Percentiles rank a stretch among this genome's conserved stretches.
Conservation (phyloP, 768 basidiomycete genomes). For the Mycena vulgaris region DNA sequence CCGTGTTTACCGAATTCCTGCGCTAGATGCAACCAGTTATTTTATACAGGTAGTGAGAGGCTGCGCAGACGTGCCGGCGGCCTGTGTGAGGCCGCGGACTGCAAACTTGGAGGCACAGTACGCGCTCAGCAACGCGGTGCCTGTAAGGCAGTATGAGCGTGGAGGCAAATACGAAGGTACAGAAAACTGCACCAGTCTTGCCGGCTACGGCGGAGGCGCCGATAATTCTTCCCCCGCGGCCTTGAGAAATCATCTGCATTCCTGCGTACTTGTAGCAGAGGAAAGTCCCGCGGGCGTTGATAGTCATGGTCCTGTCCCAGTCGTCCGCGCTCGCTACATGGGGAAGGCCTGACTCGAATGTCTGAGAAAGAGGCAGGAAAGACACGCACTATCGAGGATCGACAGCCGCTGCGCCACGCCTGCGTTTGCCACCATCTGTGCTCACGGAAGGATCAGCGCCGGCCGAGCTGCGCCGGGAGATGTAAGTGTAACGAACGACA, state of each 20-base stretch:
- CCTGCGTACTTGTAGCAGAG: slow-evolving; percentile 59
- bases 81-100: slow-evolving; percentile 27
- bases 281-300: slow-evolving; percentile 53
- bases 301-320: slow-evolving; percentile 44
- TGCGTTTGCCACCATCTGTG: slow-evolving; percentile 49
- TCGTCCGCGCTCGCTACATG: slow-evolving; percentile 34
- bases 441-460: neutral
- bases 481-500: neutral
- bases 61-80: slow-evolving; percentile 11
- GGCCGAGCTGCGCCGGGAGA: too few relatives aligned
- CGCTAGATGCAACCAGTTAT: slow-evolving; percentile 21
- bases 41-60: too few relatives aligned
- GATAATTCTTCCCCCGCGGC: slow-evolving; percentile 55
- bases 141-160: too few relatives aligned
- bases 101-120: slow-evolving; percentile 51
- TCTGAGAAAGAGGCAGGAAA: too few relatives aligned
- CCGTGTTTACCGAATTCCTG: slow-evolving; percentile 38
- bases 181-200: slow-evolving; percentile 34
- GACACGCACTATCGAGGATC: slow-evolving; percentile 29
- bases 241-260: slow-evolving; percentile 56
- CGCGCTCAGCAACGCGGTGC: slow-evolving; percentile 20
- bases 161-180: too few relatives aligned
- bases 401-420: slow-evolving; percentile 35
- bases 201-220: slow-evolving; percentile 43
- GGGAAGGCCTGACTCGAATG: too few relatives aligned